These are phyloP conservation scores for Prunus mume DNA, from an alignment of 306 rosid species.

Conservation along the genomic window DNA sequence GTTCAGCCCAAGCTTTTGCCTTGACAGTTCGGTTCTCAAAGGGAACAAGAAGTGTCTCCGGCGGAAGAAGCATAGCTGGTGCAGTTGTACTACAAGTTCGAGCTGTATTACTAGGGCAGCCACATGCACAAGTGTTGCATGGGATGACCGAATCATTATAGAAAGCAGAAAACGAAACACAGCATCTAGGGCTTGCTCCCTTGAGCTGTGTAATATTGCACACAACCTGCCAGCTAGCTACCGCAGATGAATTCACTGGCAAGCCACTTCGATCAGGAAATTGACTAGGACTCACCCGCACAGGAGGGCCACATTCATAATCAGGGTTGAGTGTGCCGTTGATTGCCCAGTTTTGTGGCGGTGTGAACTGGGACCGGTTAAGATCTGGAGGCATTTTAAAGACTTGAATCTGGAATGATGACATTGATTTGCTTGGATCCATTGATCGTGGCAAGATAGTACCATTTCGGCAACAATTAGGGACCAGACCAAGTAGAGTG, in stretches of 20 bases:
- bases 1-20: slow-evolving; percentile 77
- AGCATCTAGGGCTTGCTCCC: slow-evolving; percentile 59
- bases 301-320: slow-evolving; percentile 81
- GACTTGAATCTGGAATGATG: slow-evolving; percentile 85
- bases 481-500: slow-evolving; percentile 57
- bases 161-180: slow-evolving; percentile 89
- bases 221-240: slow-evolving; percentile 98
- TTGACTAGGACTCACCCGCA: slow-evolving; percentile 68
- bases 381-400: slow-evolving; percentile 82
- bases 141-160: slow-evolving; percentile 93
- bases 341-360: slow-evolving; percentile 88
- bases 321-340: slow-evolving; percentile 75
- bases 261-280: slow-evolving; percentile 64
- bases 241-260: slow-evolving; percentile 57
- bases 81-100: slow-evolving; percentile 64
- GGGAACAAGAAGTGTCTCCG: slow-evolving; percentile 83
- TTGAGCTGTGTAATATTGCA: slow-evolving; percentile 76
- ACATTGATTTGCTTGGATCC: slow-evolving; percentile 74
- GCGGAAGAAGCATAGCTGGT: slow-evolving; percentile 86
- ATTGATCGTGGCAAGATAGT: slow-evolving; percentile 79
- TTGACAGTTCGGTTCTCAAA: slow-evolving; percentile 63
- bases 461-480: slow-evolving; percentile 91
- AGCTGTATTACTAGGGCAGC: slow-evolving; percentile 56
- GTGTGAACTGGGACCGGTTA: slow-evolving; percentile 62
- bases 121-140: slow-evolving; percentile 95